phyloP scores from a whole-genome alignment of 352 stramenopile species.

The Pythium grandisporangium region DNA sequence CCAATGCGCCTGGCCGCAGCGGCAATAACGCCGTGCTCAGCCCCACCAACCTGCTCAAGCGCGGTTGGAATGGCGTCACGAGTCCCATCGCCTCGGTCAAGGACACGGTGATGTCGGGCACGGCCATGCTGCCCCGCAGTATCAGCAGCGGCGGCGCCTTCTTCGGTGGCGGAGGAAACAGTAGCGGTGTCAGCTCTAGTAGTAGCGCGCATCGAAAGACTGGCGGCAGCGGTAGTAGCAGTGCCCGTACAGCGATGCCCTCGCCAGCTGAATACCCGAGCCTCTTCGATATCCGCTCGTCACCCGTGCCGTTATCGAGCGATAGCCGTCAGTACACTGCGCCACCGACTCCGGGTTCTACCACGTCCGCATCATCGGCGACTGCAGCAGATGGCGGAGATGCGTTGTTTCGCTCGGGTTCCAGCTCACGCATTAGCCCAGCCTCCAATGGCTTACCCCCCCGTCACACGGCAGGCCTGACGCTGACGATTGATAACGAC shows the following conservation, averaged over 20 bases:
- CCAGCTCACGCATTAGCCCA: conserved; percentile 6
- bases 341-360: no score
- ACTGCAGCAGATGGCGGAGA: no score
- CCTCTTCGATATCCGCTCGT: conserved; percentile 57
- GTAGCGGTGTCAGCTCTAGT: background rate
- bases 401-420: conserved; percentile 1
- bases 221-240: no score
- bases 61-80: conserved; percentile 50
- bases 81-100: conserved; percentile 58
- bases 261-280: conserved; percentile 55
- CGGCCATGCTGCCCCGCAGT: no score
- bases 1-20: conserved; percentile 1
- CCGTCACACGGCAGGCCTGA: background rate
- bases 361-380: background rate
- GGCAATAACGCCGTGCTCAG: conserved; percentile 39
- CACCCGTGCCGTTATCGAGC: conserved; percentile 17
- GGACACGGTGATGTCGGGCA: conserved; percentile 40
- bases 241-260: conserved; percentile 8
- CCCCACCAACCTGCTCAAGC: conserved; percentile 47
- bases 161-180: background rate
- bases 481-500: conserved; percentile 21
- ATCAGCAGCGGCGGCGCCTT: conserved; percentile 22
- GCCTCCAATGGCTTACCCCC: background rate
- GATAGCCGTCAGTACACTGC: no score
- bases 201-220: no score